These are phyloP conservation scores for Phyllosticta citribraziliensis DNA, from an alignment of 2,329 filamentous ascomycete species.

Conservation along the genomic window DNA sequence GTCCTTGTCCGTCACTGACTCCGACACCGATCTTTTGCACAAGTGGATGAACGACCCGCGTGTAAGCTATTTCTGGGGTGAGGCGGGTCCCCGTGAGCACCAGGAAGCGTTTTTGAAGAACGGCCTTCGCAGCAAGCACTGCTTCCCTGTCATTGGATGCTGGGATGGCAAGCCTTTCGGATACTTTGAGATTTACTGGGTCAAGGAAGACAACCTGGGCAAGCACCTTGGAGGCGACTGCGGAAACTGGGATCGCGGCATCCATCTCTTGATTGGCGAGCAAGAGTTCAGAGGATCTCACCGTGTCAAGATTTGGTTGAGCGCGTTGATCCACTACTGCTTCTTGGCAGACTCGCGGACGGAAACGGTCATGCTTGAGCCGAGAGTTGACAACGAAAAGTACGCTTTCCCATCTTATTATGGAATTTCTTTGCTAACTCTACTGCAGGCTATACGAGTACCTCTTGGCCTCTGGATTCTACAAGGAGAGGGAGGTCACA, in stretches of 20 bases:
- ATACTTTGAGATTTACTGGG: slow-evolving; percentile 98
- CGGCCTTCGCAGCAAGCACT: slow-evolving; percentile 59
- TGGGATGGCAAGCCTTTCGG: slow-evolving; percentile 95
- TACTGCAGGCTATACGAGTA: slow-evolving; percentile 55
- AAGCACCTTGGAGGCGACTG: slow-evolving; percentile 54
- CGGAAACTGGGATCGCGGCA: slow-evolving; percentile 74
- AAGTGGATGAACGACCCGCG: slow-evolving; percentile 84
- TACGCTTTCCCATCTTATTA: slow-evolving; percentile 36
- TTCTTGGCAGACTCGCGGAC: slow-evolving; percentile 71
- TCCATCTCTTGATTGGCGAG: slow-evolving; percentile 85
- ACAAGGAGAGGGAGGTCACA: slow-evolving; percentile 73
- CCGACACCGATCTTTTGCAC: slow-evolving; percentile 61
- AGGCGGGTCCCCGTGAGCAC: slow-evolving; percentile 43
- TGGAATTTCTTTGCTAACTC: neutral
- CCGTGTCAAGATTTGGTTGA: slow-evolving; percentile 70
- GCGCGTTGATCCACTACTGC: slow-evolving; percentile 77
- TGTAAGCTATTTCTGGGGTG: slow-evolving; percentile 78
- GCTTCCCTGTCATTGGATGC: slow-evolving; percentile 82
- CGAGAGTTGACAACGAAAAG: slow-evolving; percentile 83
- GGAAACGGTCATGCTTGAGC: slow-evolving; percentile 75
- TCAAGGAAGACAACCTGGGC: slow-evolving; percentile 79
- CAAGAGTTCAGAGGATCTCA: slow-evolving; percentile 79
- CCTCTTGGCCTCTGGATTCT: slow-evolving; percentile 66
- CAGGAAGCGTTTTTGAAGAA: slow-evolving; percentile 60
- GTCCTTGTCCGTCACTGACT: slow-evolving; percentile 26